These are phyloP conservation scores for Coemansia guatemalensis DNA, from an alignment of 192 early-diverging fungal species.

Conservation along the genomic window DNA sequence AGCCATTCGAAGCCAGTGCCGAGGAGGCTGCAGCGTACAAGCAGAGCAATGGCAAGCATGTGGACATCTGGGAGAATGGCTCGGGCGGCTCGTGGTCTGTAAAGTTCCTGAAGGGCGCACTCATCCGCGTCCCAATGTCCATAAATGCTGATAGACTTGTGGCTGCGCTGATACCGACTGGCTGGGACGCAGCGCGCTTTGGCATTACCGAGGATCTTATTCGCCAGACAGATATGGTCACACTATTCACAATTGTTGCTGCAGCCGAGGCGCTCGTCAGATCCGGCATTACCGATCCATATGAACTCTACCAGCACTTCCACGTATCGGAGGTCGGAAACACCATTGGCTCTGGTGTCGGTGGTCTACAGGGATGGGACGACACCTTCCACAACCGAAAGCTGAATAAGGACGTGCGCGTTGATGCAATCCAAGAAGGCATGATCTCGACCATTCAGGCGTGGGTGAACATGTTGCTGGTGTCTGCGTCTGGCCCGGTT, in stretches of 20 bases:
- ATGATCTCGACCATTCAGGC: conserved; percentile 97
- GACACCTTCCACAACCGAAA: conserved; percentile 73
- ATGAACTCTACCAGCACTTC: conserved; percentile 95
- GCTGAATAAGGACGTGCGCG: conserved; percentile 74
- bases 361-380: conserved; percentile 72
- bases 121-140: conserved; percentile 86
- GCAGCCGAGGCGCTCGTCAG: conserved; percentile 89
- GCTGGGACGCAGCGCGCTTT: conserved; percentile 88
- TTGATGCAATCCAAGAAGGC: conserved; percentile 86
- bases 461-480: conserved; percentile 93
- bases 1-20: conserved; percentile 80
- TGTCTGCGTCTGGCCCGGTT: conserved; percentile 91
- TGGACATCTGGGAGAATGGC: conserved; percentile 63
- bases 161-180: conserved; percentile 90
- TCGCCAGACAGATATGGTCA: conserved; percentile 84
- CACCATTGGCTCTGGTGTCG: conserved; percentile 84
- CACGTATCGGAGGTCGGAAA: conserved; percentile 95
- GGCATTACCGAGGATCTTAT: conserved; percentile 91
- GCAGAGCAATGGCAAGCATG: conserved; percentile 76
- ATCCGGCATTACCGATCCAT: conserved; percentile 93
- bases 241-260: conserved; percentile 82
- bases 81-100: conserved; percentile 79
- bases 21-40: conserved; percentile 88
- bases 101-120: conserved; percentile 82
- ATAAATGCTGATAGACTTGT: conserved; percentile 77